Base-by-base conservation (phyloP, 371 early-diverging fungal genomes). In the Haplosporangium sp. region DNA sequence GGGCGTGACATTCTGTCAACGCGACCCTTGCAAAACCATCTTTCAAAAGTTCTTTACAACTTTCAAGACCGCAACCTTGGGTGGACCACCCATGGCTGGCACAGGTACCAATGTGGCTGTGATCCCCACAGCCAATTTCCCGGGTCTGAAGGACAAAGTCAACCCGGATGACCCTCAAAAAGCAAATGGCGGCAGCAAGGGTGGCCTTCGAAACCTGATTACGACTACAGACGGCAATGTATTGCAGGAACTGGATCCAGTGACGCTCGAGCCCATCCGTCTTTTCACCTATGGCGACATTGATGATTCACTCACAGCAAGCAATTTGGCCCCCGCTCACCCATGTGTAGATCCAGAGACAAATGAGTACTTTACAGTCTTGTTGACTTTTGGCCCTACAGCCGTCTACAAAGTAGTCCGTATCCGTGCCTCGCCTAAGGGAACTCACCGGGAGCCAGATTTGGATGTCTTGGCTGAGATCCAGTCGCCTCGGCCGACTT, bases 11-110 rank as follows among this genome's bases (percentile, higher is more conserved):
- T 77, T 77, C 59, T 77, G 79, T 43, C 68, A 77, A 41, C 79
- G 87, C 59, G 88, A 89, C 71, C 87, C 88, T 7, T 87, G 87
- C 74, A 86, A 87, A 69, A 87, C 89, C 29, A 85, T 86, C 60
- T 87, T 87, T 48, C 59, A 72, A 45, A 77, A 77, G 79, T 77
- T 77, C 55, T 77, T 77, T 16, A 77, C 69, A 8, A 74, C 81
- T 12, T 80, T 80, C 81, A 82, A 71, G 54, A 68, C 58, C 23
- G 82, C 71, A 1, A 48, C 75, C 2, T 5, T 75, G 13, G 82
- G 77, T 4, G 67, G 58, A 20, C 47, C 58, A 9, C 55, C 56
- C 14, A 59, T 70, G 50, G 40, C 40, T 3, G 80, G 79, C 4
- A 69, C 79, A 8, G 43, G 64, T 18, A 68, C 62, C 21, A 77